Evolutionary conservation across 2,329 filamentous ascomycete species (phyloP), one percentile per base, ranked within the genome.

Genomic region (Lasiodiplodia theobromae): DNA sequence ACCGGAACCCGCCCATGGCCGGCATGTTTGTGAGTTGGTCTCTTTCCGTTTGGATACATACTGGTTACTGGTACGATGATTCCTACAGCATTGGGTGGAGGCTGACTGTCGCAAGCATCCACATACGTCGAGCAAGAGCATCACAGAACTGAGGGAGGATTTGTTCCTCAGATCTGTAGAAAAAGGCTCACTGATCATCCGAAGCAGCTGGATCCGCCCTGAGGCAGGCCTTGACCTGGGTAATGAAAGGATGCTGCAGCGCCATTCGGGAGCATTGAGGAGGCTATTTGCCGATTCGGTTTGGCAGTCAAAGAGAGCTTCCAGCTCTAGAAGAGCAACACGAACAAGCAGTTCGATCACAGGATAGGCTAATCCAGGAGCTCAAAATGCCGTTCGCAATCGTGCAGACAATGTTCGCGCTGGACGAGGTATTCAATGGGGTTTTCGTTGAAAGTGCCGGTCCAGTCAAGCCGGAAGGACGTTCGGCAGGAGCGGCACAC

Each of bases 151-250:
- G 51, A 96, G 99, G 80, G 90, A 97, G 74, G 89, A 92, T 66
- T 93, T 98, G 54, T 98, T 97, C 84, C 80, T 92, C 73, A 85
- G 87, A 0, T 90, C 90, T 71, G 90, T 97, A 67, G 87, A 89
- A 3, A 87, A 91, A 73, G 91, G 92, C 23, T 92, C 96, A 4
- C 85, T 99, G 53, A 85, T 96, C 2, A 93, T 92, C 69, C 87
- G 92, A 57, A 96, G 96, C 3, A 94, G 90, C 58, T 98, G 94
- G 94, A 99, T 98, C 86, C 86, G 89, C 69, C 92, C 94, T 0
- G 91, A 96, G 76, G 86, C 85, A 53, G 84, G 87, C 56, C 84
- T 83, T 12, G 78, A 8, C 28, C 28, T 4, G 5, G 28, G 28
- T 1, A 31, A 8, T 31, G 28, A 31, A 31, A 7, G 28, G 4